A percentile compares a stretch with the other conserved stretches of the same genome.
Conservation (phyloP, 2,329 filamentous ascomycete species). For the Thelonectria rubi region DNA sequence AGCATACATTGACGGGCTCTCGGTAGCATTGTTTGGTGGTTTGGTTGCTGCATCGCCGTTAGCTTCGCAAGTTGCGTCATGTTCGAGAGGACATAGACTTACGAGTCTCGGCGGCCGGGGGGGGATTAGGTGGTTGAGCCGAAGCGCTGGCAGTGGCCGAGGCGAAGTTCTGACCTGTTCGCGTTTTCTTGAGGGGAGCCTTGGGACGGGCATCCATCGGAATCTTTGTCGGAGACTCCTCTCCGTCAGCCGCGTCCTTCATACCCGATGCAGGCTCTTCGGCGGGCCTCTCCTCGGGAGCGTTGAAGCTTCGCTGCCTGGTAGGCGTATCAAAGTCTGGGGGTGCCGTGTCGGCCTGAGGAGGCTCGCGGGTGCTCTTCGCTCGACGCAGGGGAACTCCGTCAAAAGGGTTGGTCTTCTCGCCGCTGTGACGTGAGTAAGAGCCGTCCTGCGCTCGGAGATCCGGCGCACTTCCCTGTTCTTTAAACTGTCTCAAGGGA, state of each 20-base stretch:
- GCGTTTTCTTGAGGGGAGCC: constrained; percentile 38
- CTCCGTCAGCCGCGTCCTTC: not conserved
- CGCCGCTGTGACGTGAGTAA: constrained; percentile 64
- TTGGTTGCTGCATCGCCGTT: constrained; percentile 25
- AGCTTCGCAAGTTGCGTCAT: constrained; percentile 7
- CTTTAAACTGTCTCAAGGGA: constrained; percentile 58
- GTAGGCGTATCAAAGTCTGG: constrained; percentile 35
- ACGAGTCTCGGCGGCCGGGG: constrained; percentile 26
- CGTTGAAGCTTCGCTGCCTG: constrained; percentile 46
- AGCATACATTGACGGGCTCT: constrained; percentile 60
- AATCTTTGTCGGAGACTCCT: constrained; percentile 22
- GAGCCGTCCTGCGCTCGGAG: constrained; percentile 56
- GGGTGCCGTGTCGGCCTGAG: constrained; percentile 40
- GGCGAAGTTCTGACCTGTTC: constrained; percentile 33
- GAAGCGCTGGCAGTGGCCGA: constrained; percentile 19
- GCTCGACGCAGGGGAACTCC: constrained; percentile 55
- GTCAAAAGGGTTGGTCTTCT: constrained; percentile 68
- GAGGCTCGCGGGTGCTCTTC: constrained; percentile 54
- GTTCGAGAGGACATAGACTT: constrained; percentile 1
- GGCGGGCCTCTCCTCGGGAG: constrained; percentile 38
- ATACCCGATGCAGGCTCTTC: constrained; percentile 13
- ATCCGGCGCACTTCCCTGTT: constrained; percentile 53
- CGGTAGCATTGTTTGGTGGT: constrained; percentile 26
- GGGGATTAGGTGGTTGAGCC: constrained; percentile 21
- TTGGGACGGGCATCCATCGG: constrained; percentile 35